Percentiles rank a stretch among this genome's conserved stretches.
phyloP scores from a whole-genome alignment of 331 rosid genomes.

The Ulmus americana region DNA sequence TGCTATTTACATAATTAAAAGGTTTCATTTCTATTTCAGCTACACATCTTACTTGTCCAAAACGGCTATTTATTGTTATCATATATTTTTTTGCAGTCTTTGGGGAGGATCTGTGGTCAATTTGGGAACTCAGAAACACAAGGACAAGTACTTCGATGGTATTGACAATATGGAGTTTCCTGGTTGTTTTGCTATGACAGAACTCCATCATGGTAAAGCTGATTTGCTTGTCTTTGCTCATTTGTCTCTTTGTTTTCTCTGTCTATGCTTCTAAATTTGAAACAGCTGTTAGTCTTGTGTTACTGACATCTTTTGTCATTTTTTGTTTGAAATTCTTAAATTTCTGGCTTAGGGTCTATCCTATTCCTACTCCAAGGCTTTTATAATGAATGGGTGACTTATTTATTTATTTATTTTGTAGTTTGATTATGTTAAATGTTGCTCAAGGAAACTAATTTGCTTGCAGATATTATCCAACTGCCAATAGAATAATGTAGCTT shows the following conservation, averaged over 20 bases:
- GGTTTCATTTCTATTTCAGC: background rate
- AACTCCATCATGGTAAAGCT: slow-evolving; percentile 76
- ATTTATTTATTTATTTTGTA: background rate
- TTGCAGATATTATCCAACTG: background rate
- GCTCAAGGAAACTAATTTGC: background rate
- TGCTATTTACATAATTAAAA: background rate
- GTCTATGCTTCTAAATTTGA: background rate
- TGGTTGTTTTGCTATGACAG: slow-evolving; percentile 98
- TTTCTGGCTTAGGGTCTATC: slow-evolving; percentile 5
- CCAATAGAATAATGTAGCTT: background rate
- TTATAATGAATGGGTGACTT: background rate
- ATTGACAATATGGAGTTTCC: slow-evolving; percentile 77
- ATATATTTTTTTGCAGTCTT: slow-evolving; percentile 41
- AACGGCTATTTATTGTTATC: background rate
- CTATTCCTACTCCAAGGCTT: background rate
- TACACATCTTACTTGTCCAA: background rate
- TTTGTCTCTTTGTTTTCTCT: background rate
- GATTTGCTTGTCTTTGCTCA: background rate
- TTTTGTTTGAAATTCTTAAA: background rate
- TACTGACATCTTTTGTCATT: background rate
- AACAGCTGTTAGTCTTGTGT: background rate
- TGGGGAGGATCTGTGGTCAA: slow-evolving; percentile 96
- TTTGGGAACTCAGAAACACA: slow-evolving; percentile 85
- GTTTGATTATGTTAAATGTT: background rate
- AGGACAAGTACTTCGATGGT: slow-evolving; percentile 75